These are phyloP conservation scores for Citrus hindsii DNA, from an alignment of 345 rosid genomes.

Conservation along the genomic window DNA sequence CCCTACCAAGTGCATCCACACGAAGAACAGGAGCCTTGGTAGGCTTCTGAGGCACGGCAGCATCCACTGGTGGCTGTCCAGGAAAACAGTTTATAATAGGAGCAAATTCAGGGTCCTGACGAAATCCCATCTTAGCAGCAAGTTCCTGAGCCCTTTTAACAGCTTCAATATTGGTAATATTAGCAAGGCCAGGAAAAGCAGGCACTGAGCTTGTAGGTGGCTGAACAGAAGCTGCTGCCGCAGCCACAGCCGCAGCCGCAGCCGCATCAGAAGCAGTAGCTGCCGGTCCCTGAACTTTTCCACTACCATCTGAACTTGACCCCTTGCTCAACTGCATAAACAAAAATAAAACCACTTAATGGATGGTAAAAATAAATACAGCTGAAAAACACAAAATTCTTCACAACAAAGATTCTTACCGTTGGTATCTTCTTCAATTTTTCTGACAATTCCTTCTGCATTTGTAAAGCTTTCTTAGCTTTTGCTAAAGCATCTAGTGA, in stretches of 20 bases:
- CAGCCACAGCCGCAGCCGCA: constrained; percentile 26
- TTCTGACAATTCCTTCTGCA: constrained; percentile 64
- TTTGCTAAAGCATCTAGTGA: constrained; percentile 87
- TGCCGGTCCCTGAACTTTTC: constrained; percentile 18
- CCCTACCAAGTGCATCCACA: constrained; percentile 91
- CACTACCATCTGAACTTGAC: constrained; percentile 40
- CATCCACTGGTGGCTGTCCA: constrained; percentile 60
- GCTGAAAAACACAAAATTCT: neutral
- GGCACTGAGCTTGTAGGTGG: constrained; percentile 31
- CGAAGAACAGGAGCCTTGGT: constrained; percentile 85
- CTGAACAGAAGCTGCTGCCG: constrained; percentile 29
- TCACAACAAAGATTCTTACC: constrained; percentile 36
- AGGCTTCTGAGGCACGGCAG: constrained; percentile 66
- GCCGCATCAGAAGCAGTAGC: constrained; percentile 20
- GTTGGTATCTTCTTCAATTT: constrained; percentile 61
- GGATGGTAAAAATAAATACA: neutral
- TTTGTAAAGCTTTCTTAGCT: constrained; percentile 82
- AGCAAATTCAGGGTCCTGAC: constrained; percentile 73
- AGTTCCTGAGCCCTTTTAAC: constrained; percentile 88
- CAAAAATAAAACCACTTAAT: constrained; percentile 17
- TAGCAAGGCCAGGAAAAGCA: constrained; percentile 38
- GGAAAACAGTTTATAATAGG: constrained; percentile 70
- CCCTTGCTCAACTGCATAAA: constrained; percentile 53
- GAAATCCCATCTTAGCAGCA: constrained; percentile 84
- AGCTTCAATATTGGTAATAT: constrained; percentile 62